Conservation (phyloP, 208 protist genomes). For the Leishmania tropica region DNA sequence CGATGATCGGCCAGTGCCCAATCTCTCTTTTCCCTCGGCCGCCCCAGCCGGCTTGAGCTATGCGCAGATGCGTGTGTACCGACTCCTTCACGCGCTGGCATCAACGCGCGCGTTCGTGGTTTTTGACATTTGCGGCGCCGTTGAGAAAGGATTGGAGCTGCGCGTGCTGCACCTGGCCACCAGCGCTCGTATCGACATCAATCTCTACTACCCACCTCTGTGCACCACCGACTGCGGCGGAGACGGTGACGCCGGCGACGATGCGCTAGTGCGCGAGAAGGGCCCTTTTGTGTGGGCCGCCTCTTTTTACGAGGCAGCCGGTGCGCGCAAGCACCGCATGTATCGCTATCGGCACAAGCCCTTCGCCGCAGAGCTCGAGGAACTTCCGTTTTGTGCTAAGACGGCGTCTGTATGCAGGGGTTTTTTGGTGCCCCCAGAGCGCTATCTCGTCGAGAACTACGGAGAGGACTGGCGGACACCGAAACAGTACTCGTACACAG, state of each 20-base stretch:
- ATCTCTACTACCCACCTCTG: constrained; percentile 82
- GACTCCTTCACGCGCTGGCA: constrained; percentile 30
- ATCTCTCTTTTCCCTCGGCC: neutral
- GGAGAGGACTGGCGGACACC: constrained; percentile 78
- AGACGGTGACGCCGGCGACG: constrained; percentile 10
- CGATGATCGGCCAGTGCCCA: neutral
- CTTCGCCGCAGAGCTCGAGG: constrained; percentile 39
- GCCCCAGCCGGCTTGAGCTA: neutral
- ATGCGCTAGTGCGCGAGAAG: constrained; percentile 27
- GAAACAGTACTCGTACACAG: constrained; percentile 70
- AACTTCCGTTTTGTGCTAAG: constrained; percentile 49
- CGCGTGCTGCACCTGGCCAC: constrained; percentile 71
- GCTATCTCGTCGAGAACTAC: constrained; percentile 86
- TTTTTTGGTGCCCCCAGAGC: constrained; percentile 62
- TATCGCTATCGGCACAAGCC: constrained; percentile 81
- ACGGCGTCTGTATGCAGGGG: constrained; percentile 4
- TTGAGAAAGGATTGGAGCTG: constrained; percentile 79
- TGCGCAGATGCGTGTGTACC: constrained; percentile 27
- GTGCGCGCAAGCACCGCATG: constrained; percentile 63
- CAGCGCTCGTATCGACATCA: constrained; percentile 76
- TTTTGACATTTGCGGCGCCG: constrained; percentile 78
- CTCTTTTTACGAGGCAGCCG: constrained; percentile 73
- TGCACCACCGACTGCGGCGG: too few relatives aligned
- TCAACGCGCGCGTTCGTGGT: constrained; percentile 47
- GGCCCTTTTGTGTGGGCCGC: constrained; percentile 82